A percentile compares a stretch with the other conserved stretches of the same genome.
These are phyloP conservation scores for Lineolata rhizophorae DNA, from an alignment of 495 filamentous ascomycete genomes.

Conservation along the genomic window DNA sequence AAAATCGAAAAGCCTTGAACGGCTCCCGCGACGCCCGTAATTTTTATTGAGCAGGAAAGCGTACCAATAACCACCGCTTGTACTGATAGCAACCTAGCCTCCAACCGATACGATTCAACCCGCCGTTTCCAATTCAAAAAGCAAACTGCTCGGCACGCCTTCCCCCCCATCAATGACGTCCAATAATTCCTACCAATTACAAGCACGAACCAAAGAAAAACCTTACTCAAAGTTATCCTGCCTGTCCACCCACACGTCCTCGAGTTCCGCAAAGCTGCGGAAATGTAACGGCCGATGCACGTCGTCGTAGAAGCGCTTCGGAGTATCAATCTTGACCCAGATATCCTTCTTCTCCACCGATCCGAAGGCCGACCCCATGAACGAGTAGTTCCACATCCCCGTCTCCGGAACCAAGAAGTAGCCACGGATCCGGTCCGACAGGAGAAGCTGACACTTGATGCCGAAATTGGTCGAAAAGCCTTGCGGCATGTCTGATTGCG, in stretches of 20 bases:
- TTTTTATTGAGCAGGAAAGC: too few species aligned
- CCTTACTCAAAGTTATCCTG: conserved; percentile 16
- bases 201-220: too few species aligned
- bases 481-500: conserved; percentile 70
- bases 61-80: too few species aligned
- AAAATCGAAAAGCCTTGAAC: too few species aligned
- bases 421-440: conserved; percentile 80
- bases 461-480: conserved; percentile 87
- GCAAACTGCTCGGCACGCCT: too few species aligned
- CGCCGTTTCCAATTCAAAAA: too few species aligned
- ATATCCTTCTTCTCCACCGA: conserved; percentile 74
- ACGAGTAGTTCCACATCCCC: conserved; percentile 91
- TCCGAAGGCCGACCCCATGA: conserved; percentile 79
- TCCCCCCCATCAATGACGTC: too few species aligned
- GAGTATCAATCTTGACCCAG: conserved; percentile 84
- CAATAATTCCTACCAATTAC: too few species aligned
- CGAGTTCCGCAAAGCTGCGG: conserved; percentile 20
- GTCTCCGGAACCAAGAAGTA: conserved; percentile 91
- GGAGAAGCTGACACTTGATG: conserved; percentile 80
- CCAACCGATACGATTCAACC: too few species aligned
- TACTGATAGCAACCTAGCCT: too few species aligned
- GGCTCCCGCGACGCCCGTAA: too few species aligned
- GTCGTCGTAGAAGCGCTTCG: conserved; percentile 69
- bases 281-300: conserved; percentile 88
- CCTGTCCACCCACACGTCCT: conserved; percentile 23